Percentiles rank a stretch among this genome's conserved stretches.
Conservation (phyloP, 2,329 filamentous ascomycete species). For the Colletotrichum sp. region DNA sequence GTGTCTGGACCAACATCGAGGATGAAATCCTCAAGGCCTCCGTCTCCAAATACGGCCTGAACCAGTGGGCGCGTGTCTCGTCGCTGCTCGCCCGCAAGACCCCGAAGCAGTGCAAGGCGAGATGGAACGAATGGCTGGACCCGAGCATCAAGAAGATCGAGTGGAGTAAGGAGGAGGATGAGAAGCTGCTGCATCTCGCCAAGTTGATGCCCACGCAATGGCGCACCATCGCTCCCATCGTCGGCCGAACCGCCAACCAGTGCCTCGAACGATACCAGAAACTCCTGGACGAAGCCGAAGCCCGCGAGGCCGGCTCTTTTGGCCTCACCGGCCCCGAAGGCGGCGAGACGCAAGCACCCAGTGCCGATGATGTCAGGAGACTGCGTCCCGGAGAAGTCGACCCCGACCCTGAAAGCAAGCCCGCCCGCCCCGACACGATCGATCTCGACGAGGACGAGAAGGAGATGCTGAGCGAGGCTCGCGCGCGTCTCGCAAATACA, state of each 20-base stretch:
- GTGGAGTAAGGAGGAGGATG: conserved; percentile 98
- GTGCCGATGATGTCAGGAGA: conserved; percentile 88
- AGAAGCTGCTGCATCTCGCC: conserved; percentile 93
- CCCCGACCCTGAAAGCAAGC: conserved; percentile 96
- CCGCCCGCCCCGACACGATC: conserved; percentile 93
- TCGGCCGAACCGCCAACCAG: conserved; percentile 95
- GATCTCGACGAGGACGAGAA: conserved; percentile 99
- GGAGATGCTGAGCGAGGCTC: conserved; percentile 98
- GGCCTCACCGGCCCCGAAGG: conserved; percentile 86
- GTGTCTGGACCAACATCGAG: conserved; percentile 78
- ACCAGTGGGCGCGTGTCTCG: conserved; percentile 98
- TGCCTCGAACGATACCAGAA: conserved; percentile 97
- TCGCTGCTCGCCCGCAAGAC: conserved; percentile 97
- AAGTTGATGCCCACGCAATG: conserved; percentile 99
- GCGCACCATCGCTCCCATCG: conserved; percentile 96
- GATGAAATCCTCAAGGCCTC: conserved; percentile 98
- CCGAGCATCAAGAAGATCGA: conserved; percentile 98
- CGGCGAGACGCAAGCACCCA: conserved; percentile 85
- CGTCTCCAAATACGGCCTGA: conserved; percentile 92
- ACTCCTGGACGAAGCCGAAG: conserved; percentile 93
- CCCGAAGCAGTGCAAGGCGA: conserved; percentile 97
- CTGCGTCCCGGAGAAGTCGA: conserved; percentile 93
- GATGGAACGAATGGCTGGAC: conserved; percentile 98
- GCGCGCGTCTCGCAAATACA: conserved; percentile 94
- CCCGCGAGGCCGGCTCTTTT: conserved; percentile 82